Evolutionary conservation across 768 basidiomycete species (phyloP).

Genomic region (Lentinula aciculospora): DNA sequence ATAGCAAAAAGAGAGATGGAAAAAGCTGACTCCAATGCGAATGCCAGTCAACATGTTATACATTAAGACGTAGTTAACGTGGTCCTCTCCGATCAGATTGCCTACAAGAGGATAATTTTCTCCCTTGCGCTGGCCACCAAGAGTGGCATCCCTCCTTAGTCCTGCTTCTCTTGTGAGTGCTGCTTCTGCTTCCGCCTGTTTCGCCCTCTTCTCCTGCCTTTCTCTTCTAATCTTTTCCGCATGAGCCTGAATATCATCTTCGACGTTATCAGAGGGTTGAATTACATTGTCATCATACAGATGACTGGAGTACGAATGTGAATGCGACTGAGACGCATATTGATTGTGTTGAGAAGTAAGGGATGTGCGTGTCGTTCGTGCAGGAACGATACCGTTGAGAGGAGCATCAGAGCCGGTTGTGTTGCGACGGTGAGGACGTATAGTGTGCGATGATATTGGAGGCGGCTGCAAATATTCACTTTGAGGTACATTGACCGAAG

Average conservation of each 20-base stretch:
- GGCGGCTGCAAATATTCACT: constrained; percentile 51
- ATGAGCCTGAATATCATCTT: constrained; percentile 81
- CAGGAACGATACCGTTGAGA: constrained; percentile 18
- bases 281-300: constrained; percentile 22
- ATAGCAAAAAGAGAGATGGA: constrained; percentile 1
- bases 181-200: constrained; percentile 57
- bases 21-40: constrained; percentile 72
- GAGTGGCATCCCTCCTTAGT: constrained; percentile 10
- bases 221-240: constrained; percentile 84
- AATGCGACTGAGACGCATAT: constrained; percentile 20
- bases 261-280: constrained; percentile 44
- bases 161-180: constrained; percentile 35
- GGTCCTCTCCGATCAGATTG: constrained; percentile 96
- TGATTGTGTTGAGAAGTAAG: constrained; percentile 27
- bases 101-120: constrained; percentile 75
- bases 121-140: constrained; percentile 14
- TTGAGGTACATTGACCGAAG: constrained; percentile 9
- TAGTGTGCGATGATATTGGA: constrained; percentile 15
- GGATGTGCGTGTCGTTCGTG: constrained; percentile 18
- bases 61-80: constrained; percentile 99
- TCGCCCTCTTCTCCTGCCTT: constrained; percentile 63
- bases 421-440: constrained; percentile 52
- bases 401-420: constrained; percentile 54
- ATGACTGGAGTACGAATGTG: not conserved
- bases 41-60: constrained; percentile 99